These are phyloP conservation scores for Pythium phragmitis DNA, from an alignment of 352 stramenopile genomes.

Conservation along the genomic window DNA sequence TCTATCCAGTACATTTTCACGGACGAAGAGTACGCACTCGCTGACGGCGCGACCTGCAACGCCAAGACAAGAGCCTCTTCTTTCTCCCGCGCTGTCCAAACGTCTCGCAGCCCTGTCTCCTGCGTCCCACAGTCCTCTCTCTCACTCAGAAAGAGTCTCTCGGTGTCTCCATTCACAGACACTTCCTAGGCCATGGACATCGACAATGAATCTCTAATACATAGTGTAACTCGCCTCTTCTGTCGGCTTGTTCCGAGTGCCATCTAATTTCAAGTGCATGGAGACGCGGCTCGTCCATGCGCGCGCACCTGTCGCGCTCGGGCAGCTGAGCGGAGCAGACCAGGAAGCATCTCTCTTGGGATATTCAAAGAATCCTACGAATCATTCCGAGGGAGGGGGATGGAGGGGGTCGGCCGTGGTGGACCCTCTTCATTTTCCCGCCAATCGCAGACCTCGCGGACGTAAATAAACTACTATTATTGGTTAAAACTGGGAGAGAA, in stretches of 20 bases:
- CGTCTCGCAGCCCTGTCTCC: too few species aligned
- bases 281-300: background rate
- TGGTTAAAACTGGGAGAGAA: background rate
- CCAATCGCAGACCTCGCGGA: conserved; percentile 1
- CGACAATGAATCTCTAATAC: too few species aligned
- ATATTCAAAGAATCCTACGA: background rate
- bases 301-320: background rate
- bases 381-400: background rate
- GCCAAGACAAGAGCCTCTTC: background rate
- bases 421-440: background rate
- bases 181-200: too few species aligned
- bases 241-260: background rate
- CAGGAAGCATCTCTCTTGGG: background rate
- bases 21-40: conserved; percentile 13
- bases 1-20: background rate
- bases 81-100: too few species aligned
- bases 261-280: background rate
- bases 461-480: background rate
- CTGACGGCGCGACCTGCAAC: conserved; percentile 11
- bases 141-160: too few species aligned
- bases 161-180: too few species aligned
- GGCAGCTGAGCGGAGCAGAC: background rate
- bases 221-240: background rate
- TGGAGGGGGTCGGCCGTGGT: background rate
- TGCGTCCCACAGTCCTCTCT: too few species aligned